Percentiles rank a stretch among this genome's conserved stretches.
Evolutionary conservation across 441 rosid genomes (phyloP).

Genomic region (Hypseocharis bilobata): DNA sequence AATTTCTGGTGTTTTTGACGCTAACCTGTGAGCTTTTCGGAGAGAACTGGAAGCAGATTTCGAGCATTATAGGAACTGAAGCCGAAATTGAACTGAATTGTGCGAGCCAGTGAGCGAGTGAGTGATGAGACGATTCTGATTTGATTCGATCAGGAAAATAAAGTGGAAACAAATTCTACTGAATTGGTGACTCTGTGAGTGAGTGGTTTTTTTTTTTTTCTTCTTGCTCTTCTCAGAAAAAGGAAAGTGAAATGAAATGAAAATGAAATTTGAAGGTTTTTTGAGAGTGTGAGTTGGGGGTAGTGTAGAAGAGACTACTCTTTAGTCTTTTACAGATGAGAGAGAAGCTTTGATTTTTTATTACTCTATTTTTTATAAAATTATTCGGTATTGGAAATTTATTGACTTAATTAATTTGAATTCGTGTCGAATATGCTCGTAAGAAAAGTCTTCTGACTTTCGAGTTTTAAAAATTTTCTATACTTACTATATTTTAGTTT

Average conservation of each 20-base stretch:
- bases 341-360: not conserved
- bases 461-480: too few relatives aligned
- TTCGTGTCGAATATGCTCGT: too few relatives aligned
- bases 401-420: too few relatives aligned
- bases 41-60: not conserved
- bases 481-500: too few relatives aligned
- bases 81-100: not conserved
- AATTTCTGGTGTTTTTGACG: too few relatives aligned
- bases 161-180: not conserved
- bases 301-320: not conserved
- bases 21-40: not conserved
- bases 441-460: too few relatives aligned
- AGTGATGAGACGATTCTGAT: not conserved
- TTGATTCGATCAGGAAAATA: not conserved
- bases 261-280: not conserved
- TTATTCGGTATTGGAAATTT: too few relatives aligned
- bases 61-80: not conserved
- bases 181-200: not conserved
- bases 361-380: too few relatives aligned
- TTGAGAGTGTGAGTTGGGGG: not conserved
- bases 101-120: not conserved
- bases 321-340: not conserved
- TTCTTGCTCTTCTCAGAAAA: too few relatives aligned
- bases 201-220: not conserved
- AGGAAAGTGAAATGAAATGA: not conserved